A percentile compares a stretch with the other conserved stretches of the same genome.
These are phyloP conservation scores for Leptomonas seymouri DNA, from an alignment of 208 protist species.

Conservation along the genomic window DNA sequence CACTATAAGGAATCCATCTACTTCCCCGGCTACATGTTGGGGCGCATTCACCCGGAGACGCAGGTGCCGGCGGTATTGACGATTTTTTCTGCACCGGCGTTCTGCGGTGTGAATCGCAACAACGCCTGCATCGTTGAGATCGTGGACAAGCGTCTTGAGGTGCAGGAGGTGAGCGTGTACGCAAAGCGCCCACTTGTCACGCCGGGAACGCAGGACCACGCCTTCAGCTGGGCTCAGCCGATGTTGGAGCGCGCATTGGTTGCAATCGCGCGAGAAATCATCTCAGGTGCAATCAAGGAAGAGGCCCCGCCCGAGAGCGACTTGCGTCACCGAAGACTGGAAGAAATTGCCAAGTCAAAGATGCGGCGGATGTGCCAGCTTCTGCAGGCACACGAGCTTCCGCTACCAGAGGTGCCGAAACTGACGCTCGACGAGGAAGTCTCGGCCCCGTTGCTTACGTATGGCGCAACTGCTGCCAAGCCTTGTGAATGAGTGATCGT, in stretches of 20 bases:
- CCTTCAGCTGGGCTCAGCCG: conserved; percentile 73
- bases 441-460: background rate
- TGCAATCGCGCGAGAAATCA: conserved; percentile 52
- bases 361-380: conserved; percentile 77
- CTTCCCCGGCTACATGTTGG: conserved; percentile 77
- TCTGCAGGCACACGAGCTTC: conserved; percentile 53
- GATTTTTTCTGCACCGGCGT: conserved; percentile 79
- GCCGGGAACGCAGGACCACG: conserved; percentile 68
- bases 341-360: conserved; percentile 40
- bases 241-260: conserved; percentile 63
- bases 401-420: conserved; percentile 52
- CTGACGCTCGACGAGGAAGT: conserved; percentile 5
- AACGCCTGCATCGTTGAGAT: conserved; percentile 62
- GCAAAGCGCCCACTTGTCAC: conserved; percentile 55
- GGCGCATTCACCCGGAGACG: conserved; percentile 60
- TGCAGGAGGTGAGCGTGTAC: conserved; percentile 63
- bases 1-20: conserved; percentile 84
- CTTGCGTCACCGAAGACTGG: conserved; percentile 28
- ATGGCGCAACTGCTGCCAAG: background rate
- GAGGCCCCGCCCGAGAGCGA: conserved; percentile 29
- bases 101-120: conserved; percentile 86
- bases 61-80: conserved; percentile 62
- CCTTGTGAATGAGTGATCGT: background rate
- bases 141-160: conserved; percentile 34
- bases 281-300: conserved; percentile 46